phyloP scores from a whole-genome alignment of 257 asterid species.

The Solanum medicagineum region DNA sequence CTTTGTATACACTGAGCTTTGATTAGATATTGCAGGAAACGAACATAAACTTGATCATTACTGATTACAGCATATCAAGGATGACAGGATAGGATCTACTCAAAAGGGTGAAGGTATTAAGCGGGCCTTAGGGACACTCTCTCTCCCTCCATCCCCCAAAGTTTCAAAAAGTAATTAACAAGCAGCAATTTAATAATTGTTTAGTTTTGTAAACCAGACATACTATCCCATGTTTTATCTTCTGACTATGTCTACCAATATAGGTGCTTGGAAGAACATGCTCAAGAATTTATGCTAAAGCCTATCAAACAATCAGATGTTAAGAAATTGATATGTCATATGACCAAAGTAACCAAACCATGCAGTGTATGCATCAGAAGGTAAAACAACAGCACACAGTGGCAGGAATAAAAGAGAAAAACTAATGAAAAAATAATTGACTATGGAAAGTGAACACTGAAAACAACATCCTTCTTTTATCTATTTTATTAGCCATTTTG shows the following conservation, averaged over 20 bases:
- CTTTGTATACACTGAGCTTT: background rate
- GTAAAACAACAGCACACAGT: background rate
- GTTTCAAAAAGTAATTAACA: slow-evolving; percentile 8
- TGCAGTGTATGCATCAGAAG: slow-evolving; percentile 9
- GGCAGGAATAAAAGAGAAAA: background rate
- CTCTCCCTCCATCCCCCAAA: background rate
- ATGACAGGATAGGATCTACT: slow-evolving; percentile 37
- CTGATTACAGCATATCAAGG: slow-evolving; percentile 37
- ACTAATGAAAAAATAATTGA: background rate
- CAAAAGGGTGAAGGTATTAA: slow-evolving; percentile 24
- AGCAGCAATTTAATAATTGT: background rate
- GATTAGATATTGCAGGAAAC: slow-evolving; percentile 7
- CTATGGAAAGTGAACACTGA: background rate
- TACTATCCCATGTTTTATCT: background rate
- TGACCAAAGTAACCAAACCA: slow-evolving; percentile 7
- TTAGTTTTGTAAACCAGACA: background rate
- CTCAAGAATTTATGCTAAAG: slow-evolving; percentile 25
- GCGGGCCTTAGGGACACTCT: background rate
- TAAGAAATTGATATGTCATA: slow-evolving; percentile 18
- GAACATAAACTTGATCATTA: slow-evolving; percentile 15
- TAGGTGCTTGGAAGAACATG: slow-evolving; percentile 31
- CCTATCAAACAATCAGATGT: slow-evolving; percentile 32
- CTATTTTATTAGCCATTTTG: background rate
- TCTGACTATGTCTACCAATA: background rate
- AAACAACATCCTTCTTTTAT: background rate